These are phyloP conservation scores for Lipomyces yamanashiensis DNA, from an alignment of 805 yeast species.

Conservation along the genomic window DNA sequence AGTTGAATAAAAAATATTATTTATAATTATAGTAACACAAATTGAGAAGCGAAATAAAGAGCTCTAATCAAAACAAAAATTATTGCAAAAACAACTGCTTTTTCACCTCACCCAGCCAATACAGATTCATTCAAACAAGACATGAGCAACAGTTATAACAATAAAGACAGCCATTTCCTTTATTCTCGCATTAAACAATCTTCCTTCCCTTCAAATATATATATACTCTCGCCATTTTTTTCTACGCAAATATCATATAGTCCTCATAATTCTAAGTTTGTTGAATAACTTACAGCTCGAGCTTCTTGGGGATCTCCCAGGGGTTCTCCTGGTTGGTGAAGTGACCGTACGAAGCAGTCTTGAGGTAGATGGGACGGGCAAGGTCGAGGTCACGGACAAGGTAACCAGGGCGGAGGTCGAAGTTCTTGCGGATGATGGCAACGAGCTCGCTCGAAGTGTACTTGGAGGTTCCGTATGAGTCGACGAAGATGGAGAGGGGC, in stretches of 20 bases:
- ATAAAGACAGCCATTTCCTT: neutral
- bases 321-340: slow-evolving; percentile 98
- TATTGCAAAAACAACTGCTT: neutral
- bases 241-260: slow-evolving; percentile 2
- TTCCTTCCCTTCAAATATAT: slow-evolving; percentile 1
- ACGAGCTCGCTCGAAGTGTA: slow-evolving; percentile 88
- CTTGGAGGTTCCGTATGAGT: slow-evolving; percentile 97
- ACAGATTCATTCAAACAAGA: slow-evolving; percentile 1
- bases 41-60: neutral
- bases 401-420: slow-evolving; percentile 99
- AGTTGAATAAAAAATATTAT: neutral
- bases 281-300: slow-evolving; percentile 45
- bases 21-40: neutral
- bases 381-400: slow-evolving; percentile 94
- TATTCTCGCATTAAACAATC: neutral
- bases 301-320: slow-evolving; percentile 91
- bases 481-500: slow-evolving; percentile 96
- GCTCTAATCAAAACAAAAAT: neutral
- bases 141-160: neutral
- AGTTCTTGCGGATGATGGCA: slow-evolving; percentile 87
- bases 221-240: neutral
- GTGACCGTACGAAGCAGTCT: slow-evolving; percentile 99
- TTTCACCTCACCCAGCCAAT: neutral
- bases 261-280: neutral
- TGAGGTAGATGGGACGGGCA: slow-evolving; percentile 98